Base-by-base conservation (phyloP, 441 rosid genomes). In the Biscutella laevigata region DNA sequence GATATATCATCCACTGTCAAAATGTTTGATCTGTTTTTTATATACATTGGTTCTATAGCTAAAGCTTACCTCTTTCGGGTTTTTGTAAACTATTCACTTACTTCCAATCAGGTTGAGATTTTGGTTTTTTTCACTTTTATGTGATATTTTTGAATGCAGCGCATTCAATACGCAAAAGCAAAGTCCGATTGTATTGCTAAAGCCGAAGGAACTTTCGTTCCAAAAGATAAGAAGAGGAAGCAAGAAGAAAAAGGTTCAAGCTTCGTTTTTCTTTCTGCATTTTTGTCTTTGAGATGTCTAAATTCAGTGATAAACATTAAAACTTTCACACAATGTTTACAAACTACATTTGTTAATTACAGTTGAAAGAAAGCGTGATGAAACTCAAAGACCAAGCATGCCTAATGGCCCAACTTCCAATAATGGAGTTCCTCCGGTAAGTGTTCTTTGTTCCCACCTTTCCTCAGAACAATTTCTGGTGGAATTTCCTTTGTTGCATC, bases 351-450 rank as follows among this genome's bases (percentile, higher is more conserved):
- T 50, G 5, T 12, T 6, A 35, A 62, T 49, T 66, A 54, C 82
- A 88, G 98, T 78, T 74, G 95, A 91, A 61, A 75, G 83, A 62
- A 88, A 82, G 69, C 77, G 78, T 17, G 95, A 88, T 68, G 98
- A 88, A 49, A 53, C 77, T 6, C 86, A 72, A 41, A 81, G 70
- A 53, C 59, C 86, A 55, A 70, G 73, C 22, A 62, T 49, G 53
- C 74, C 83, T 43, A 88, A 86, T 73, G 91, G 83, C 20, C 21
- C 84, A 50, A 41, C 71, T 64, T 37, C 71, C 53, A 81, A 71
- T 53, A 76, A 79, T 32, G 79, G 84, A 37, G 76, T 51, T 26
- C 76, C 78, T 29, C 44, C 72, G 33, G 98, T 92, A 68, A 78
- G 82, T 75, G 61, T 28, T n/a, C 40, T 25, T 33, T 17, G 4